These are phyloP conservation scores for Sporothrix brasiliensis DNA, from an alignment of 2,329 filamentous ascomycete species.

Conservation along the genomic window DNA sequence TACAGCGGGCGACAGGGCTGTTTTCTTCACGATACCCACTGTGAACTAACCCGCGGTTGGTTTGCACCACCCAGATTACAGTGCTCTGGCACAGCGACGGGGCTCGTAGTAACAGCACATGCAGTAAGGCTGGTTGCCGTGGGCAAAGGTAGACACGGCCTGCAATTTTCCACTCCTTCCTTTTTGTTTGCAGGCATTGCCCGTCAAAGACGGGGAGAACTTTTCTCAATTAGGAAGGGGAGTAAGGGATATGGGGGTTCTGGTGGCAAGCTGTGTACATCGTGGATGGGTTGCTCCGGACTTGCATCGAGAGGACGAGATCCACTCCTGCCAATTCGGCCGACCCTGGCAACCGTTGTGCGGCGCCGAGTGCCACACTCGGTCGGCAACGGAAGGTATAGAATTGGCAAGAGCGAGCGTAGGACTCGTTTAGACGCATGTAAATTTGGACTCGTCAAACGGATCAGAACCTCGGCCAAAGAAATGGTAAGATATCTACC, in stretches of 20 bases:
- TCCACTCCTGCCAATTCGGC: slow-evolving; percentile 26
- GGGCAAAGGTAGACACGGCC: slow-evolving; percentile 9
- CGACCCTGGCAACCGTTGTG: slow-evolving; percentile 24
- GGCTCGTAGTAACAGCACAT: slow-evolving; percentile 16
- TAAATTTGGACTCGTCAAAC: background rate
- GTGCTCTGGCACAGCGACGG: background rate
- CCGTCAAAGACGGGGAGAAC: background rate
- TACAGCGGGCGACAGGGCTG: slow-evolving; percentile 10
- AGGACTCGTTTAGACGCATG: background rate
- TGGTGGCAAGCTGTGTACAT: background rate
- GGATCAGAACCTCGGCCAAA: background rate
- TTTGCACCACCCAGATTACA: background rate
- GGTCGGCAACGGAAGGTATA: background rate
- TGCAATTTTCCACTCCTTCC: background rate
- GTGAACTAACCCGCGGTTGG: background rate
- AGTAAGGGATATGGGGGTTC: slow-evolving; percentile 9
- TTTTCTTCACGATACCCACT: slow-evolving; percentile 1
- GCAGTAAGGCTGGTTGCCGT: slow-evolving; percentile 26
- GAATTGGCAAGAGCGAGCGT: background rate
- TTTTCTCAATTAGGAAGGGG: background rate
- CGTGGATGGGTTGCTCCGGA: too few relatives aligned
- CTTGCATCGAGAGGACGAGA: background rate
- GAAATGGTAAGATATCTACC: background rate
- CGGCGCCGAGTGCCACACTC: slow-evolving; percentile 16
- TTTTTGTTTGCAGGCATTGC: background rate